Evolutionary conservation across 176 grass and related monocot species (phyloP).

Genomic region (Musa beccarii): DNA sequence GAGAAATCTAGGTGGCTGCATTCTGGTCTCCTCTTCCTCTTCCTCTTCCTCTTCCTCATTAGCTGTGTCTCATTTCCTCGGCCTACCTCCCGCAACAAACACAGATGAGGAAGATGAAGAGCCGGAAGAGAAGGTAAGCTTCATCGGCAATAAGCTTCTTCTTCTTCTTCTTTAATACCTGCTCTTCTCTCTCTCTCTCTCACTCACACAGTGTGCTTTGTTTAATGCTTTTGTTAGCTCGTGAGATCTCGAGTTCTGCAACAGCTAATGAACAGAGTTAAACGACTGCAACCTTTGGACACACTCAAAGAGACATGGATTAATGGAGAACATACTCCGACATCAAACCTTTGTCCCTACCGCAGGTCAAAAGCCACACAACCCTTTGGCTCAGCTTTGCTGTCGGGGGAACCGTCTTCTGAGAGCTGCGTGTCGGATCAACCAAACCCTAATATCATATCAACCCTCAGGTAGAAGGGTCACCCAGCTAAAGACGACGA

Average conservation of each 20-base stretch:
- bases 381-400: background rate
- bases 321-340: constrained; percentile 24
- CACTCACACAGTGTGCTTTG: no score
- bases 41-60: constrained; percentile 10
- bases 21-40: constrained; percentile 9
- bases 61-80: constrained; percentile 17
- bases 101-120: background rate
- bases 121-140: background rate
- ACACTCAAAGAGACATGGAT: constrained; percentile 24
- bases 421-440: background rate
- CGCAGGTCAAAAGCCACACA: background rate
- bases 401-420: background rate
- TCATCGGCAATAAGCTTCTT: no score
- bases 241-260: constrained; percentile 2
- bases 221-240: background rate
- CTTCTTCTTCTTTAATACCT: no score
- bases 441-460: constrained; percentile 3
- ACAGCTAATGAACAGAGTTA: background rate
- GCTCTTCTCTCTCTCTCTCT: no score
- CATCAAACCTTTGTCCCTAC: constrained; percentile 36
- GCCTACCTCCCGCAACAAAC: constrained; percentile 20
- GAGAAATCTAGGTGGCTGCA: constrained; percentile 6
- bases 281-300: background rate
- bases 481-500: background rate
- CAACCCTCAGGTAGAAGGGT: background rate